A percentile compares a stretch with the other conserved stretches of the same genome.
phyloP scores from a whole-genome alignment of 495 filamentous ascomycete species.

The Penicillium alfredii region DNA sequence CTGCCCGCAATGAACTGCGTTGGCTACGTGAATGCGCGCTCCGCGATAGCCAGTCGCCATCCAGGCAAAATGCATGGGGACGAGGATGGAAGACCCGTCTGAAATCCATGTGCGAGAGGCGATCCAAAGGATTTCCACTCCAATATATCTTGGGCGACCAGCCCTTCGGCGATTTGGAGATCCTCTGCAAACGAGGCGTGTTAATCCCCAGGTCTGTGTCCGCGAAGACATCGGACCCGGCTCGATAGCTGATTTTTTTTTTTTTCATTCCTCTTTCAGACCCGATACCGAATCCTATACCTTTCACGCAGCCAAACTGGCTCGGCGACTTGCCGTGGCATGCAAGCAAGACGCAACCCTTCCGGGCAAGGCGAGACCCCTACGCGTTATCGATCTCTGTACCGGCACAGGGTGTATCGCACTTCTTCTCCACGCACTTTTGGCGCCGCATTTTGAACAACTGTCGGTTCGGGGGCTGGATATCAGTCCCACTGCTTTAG shows the following conservation, averaged over 20 bases:
- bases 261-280: conserved; percentile 23
- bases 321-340: conserved; percentile 20
- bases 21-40: conserved; percentile 71
- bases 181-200: conserved; percentile 68
- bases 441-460: conserved; percentile 30
- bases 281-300: conserved; percentile 70
- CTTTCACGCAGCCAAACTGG: conserved; percentile 45
- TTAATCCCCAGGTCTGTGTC: conserved; percentile 68
- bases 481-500: conserved; percentile 46
- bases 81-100: conserved; percentile 35
- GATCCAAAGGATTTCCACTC: conserved; percentile 64
- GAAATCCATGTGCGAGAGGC: conserved; percentile 45
- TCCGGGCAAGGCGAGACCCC: background rate
- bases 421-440: conserved; percentile 58
- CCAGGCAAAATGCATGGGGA: conserved; percentile 1
- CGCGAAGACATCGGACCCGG: background rate
- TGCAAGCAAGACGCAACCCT: background rate
- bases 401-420: conserved; percentile 89
- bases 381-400: conserved; percentile 78
- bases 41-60: conserved; percentile 8
- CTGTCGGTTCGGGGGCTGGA: conserved; percentile 38
- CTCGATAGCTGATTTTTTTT: background rate
- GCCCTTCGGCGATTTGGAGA: conserved; percentile 77
- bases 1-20: conserved; percentile 72
- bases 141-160: conserved; percentile 89